These are phyloP conservation scores for Pogostemon cablin DNA, from an alignment of 257 asterid genomes.

Conservation along the genomic window DNA sequence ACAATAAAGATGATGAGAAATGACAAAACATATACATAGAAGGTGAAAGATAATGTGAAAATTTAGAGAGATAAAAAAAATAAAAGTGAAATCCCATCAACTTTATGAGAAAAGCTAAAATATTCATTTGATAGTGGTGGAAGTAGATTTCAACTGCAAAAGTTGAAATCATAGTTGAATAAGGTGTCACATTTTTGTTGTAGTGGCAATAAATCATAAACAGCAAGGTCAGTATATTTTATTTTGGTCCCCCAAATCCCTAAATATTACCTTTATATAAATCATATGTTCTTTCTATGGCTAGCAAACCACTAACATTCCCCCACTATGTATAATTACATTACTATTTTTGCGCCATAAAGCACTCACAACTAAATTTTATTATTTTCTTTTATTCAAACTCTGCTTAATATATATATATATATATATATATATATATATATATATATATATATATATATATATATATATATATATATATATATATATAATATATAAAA, in stretches of 20 bases:
- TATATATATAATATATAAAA: not conserved
- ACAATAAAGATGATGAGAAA: not conserved
- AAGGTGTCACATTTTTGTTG: slow-evolving; percentile 37
- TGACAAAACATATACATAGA: slow-evolving; percentile 13
- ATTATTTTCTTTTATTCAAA: not conserved
- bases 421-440: too few species aligned
- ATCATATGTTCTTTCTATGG: slow-evolving; percentile 28
- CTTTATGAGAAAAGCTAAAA: slow-evolving; percentile 44
- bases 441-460: not conserved
- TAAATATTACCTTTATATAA: slow-evolving; percentile 27
- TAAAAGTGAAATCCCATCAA: slow-evolving; percentile 55
- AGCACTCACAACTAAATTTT: slow-evolving; percentile 39
- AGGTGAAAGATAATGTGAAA: slow-evolving; percentile 23
- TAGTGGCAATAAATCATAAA: slow-evolving; percentile 58
- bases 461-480: not conserved
- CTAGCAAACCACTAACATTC: slow-evolving; percentile 24
- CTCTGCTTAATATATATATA: not conserved
- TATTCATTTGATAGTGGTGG: slow-evolving; percentile 49
- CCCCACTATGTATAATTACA: slow-evolving; percentile 29
- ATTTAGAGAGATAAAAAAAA: not conserved
- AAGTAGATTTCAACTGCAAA: slow-evolving; percentile 55
- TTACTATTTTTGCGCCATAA: slow-evolving; percentile 42
- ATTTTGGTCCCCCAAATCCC: slow-evolving; percentile 58
- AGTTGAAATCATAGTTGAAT: slow-evolving; percentile 65
- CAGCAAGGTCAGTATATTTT: slow-evolving; percentile 31